Base-by-base conservation (phyloP, 768 basidiomycete species). In the Boletellus sp. region DNA sequence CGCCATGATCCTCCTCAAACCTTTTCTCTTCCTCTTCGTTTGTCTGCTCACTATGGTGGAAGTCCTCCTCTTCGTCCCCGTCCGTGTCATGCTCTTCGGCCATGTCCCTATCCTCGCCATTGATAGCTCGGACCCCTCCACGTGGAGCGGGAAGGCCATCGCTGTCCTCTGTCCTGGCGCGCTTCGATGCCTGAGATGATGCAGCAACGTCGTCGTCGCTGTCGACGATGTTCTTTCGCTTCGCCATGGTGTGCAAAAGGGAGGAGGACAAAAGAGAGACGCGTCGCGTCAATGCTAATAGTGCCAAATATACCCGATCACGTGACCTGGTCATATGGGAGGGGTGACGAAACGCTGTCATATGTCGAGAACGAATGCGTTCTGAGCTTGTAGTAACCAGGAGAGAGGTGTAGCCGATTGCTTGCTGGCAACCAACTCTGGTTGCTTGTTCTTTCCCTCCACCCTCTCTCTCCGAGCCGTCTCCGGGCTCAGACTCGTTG, bases 1-100 rank as follows among this genome's bases (percentile, higher is more conserved):
- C 80, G 9, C 78, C 78, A 47, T 85, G 72, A 42, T 80, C 74
- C 50, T 78, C 75, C 53, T 89, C 87, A 50, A 87, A 84, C 60
- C 74, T 70, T 53, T 80, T 78, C 47, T 87, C 85, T n/a, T 80
- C 79, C 28, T 77, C 77, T 48, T 81, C 78, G 44, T 75, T 68
- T 33, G 63, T 56, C 20, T 55, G 61, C 1, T 72, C 73, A 9
- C 68, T 70, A 7, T 70, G 64, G 4, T 68, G 69, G 20, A 71
- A 56, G 35, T 70, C 65, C 28, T 66, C 66, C 6, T 68, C 63
- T 33, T 65, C 62, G 5, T 67, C 61, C 13, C 60, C 61, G 5
- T 70, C 69, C 28, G 58, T 66, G 1, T 63, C 67, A 4, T 61
- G 56, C 13, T 61, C 68, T 24, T 60, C 54, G 13, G 51, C 62